A percentile compares a stretch with the other conserved stretches of the same genome.
phyloP scores from a whole-genome alignment of 2,329 filamentous ascomycete species.

The Cercospora sp. region DNA sequence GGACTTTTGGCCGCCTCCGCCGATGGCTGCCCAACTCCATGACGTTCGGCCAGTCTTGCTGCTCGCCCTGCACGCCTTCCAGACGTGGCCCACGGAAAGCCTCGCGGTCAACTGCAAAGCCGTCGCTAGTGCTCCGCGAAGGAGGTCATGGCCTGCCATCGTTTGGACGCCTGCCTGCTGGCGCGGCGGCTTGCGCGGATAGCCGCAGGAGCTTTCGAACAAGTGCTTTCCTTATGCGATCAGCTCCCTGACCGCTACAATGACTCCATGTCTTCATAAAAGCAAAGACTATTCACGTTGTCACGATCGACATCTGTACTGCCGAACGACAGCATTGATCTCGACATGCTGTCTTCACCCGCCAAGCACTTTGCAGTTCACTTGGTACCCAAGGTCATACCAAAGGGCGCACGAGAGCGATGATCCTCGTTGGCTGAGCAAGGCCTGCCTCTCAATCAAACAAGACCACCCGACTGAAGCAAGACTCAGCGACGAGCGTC shows the following conservation, averaged over 20 bases:
- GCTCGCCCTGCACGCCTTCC: slow-evolving; percentile 10
- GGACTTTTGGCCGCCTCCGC: not conserved
- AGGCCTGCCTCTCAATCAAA: not conserved
- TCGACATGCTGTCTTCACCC: not conserved
- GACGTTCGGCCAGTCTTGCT: slow-evolving; percentile 15
- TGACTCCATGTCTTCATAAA: not conserved
- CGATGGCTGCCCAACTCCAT: slow-evolving; percentile 8
- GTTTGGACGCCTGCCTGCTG: slow-evolving; percentile 4
- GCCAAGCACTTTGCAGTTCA: not conserved
- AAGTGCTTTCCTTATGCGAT: slow-evolving; percentile 2
- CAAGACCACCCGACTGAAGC: not conserved
- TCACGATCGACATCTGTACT: not conserved
- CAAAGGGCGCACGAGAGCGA: not conserved
- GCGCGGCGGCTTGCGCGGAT: slow-evolving; percentile 4
- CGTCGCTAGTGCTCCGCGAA: slow-evolving; percentile 5
- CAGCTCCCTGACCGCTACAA: not conserved
- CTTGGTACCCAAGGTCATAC: slow-evolving; percentile 3
- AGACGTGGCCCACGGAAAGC: slow-evolving; percentile 12
- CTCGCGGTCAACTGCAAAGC: not conserved
- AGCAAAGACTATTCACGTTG: not conserved
- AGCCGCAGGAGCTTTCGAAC: slow-evolving; percentile 11
- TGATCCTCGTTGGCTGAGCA: not conserved
- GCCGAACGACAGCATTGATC: not conserved
- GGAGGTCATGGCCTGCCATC: not conserved
- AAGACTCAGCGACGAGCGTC: not conserved